Evolutionary conservation across 2,329 filamentous ascomycete genomes (phyloP), one percentile per base, ranked within the genome.

Genomic region (Fusarium buharicum): DNA sequence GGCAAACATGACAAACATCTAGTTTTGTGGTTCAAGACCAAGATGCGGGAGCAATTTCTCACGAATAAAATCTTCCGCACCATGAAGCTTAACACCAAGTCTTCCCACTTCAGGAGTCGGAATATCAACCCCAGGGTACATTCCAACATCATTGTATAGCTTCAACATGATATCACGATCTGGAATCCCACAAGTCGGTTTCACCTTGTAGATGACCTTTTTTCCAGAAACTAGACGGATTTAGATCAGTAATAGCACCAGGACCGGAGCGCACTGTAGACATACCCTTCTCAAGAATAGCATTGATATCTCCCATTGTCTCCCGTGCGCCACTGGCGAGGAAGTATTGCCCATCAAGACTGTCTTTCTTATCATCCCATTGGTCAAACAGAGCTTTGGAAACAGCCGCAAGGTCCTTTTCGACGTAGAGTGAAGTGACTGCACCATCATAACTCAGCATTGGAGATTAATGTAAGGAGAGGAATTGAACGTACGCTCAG

Each of bases 381-480:
- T 58, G 57, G 24, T 60, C 57, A 9, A 53, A 60, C 27, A 60
- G 20, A 6, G 57, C 57, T 40, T 60, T 60, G 11, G 30, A 27
- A 8, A 58, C 48, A 7, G 57, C 57, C 1, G 43, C 28, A 3
- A 60, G 57, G 24, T 60, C 57, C 12, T 60, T 60, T 45, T 60
- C 57, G 27, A 60, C 57, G n/a, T 60, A 60, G 4, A 60, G 43
- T 1, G 57, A 60, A 10, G 57, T 60, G 24, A 60, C 57, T 60
- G 30, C 6, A 22, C 24, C 16, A 12, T 4, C 3, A 10, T 20
- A 12, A 2, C 6, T 56, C 12, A 55, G 39, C 10, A 27, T 8
- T 2, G 3, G 5, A 13, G 39, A 18, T 38, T 10, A 2, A 18
- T 6, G 14, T n/a, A 12, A 22, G 1, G 18, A 12, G 4, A n/a